Evolutionary conservation across 1,284 basidiomycete species (phyloP).

Genomic region (Wallemia hederae): DNA sequence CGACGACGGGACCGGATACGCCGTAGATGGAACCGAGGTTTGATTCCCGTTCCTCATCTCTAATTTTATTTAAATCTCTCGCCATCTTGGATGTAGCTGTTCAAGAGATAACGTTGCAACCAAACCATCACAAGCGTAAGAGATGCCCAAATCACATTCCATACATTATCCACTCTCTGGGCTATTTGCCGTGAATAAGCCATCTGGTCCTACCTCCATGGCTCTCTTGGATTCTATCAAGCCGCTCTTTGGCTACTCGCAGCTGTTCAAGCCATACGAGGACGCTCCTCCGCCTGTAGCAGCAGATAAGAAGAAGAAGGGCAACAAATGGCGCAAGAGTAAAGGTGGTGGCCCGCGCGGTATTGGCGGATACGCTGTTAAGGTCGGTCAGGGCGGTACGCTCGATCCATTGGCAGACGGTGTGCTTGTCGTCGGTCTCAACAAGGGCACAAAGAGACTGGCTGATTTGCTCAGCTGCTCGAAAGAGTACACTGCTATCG

Average conservation of each 20-base stretch:
- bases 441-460: slow-evolving; percentile 68
- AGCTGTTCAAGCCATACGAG: slow-evolving; percentile 30
- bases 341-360: background rate
- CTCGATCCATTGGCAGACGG: slow-evolving; percentile 91
- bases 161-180: slow-evolving; percentile 36
- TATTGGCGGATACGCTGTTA: slow-evolving; percentile 19
- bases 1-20: slow-evolving; percentile 84
- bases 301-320: slow-evolving; percentile 21
- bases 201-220: slow-evolving; percentile 74
- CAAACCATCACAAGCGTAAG: too few relatives aligned
- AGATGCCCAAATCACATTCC: slow-evolving; percentile 33
- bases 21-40: slow-evolving; percentile 73
- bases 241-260: slow-evolving; percentile 41
- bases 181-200: slow-evolving; percentile 56
- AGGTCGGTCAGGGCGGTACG: slow-evolving; percentile 78
- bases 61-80: slow-evolving; percentile 51
- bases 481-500: slow-evolving; percentile 84
- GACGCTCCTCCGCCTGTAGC: slow-evolving; percentile 22
- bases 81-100: background rate
- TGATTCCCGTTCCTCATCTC: slow-evolving; percentile 65
- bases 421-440: slow-evolving; percentile 65
- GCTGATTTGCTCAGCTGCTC: slow-evolving; percentile 60
- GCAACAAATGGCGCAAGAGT: slow-evolving; percentile 4
- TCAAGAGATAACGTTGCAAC: background rate
- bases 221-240: slow-evolving; percentile 62